Conservation (phyloP, 176 grass and related monocot genomes). For the Eragrostis curvula region DNA sequence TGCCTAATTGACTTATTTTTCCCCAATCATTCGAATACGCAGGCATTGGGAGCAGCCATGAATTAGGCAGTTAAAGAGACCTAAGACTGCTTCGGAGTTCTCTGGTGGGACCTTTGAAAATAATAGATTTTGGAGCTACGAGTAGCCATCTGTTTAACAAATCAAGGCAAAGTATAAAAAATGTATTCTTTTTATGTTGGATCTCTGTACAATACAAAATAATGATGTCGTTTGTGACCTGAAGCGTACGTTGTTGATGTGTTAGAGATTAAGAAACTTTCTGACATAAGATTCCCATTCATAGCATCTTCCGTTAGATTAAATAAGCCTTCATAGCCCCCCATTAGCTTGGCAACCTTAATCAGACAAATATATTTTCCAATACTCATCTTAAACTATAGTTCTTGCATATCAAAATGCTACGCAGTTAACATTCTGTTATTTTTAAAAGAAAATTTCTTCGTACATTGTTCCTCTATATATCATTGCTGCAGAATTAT, state of each 20-base stretch:
- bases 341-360: constrained; percentile 15
- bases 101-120: background rate
- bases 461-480: background rate
- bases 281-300: constrained; percentile 31
- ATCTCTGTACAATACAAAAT: constrained; percentile 37
- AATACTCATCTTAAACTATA: background rate
- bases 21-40: background rate
- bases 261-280: constrained; percentile 34
- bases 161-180: constrained; percentile 12
- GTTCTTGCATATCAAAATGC: background rate
- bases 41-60: background rate
- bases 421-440: background rate
- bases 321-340: background rate
- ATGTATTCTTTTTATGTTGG: constrained; percentile 47
- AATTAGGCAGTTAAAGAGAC: background rate
- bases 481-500: background rate
- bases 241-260: constrained; percentile 23
- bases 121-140: constrained; percentile 38
- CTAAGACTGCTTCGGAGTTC: constrained; percentile 8
- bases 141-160: constrained; percentile 34
- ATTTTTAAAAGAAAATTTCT: background rate
- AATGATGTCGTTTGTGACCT: constrained; percentile 23
- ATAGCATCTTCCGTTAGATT: constrained; percentile 24
- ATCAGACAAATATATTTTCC: background rate
- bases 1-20: constrained; percentile 6